These are phyloP conservation scores for Ogataea neopini DNA, from an alignment of 805 yeast species.

Conservation along the genomic window DNA sequence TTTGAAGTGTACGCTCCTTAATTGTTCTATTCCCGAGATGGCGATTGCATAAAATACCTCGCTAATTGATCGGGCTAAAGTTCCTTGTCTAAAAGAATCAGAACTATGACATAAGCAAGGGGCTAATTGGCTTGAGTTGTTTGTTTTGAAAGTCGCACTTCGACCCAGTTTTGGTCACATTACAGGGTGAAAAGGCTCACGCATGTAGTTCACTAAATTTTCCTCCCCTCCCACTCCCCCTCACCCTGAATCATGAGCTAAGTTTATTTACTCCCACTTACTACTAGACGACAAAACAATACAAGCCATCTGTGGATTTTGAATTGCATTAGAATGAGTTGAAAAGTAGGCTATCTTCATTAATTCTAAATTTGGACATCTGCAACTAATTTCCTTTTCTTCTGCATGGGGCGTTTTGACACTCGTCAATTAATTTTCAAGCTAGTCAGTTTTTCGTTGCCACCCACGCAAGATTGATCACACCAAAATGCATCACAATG, in stretches of 20 bases:
- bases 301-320: not conserved
- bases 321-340: not conserved
- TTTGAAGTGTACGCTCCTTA: not conserved
- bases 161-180: too few species aligned
- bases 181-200: too few species aligned
- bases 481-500: not conserved
- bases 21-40: not conserved
- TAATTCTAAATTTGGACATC: not conserved
- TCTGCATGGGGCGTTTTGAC: constrained; percentile 2
- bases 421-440: not conserved
- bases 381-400: not conserved
- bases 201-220: too few species aligned
- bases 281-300: not conserved
- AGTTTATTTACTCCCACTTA: not conserved
- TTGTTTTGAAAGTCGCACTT: not conserved
- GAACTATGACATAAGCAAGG: too few species aligned
- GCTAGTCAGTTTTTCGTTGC: not conserved
- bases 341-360: not conserved
- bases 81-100: too few species aligned
- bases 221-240: too few species aligned
- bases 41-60: not conserved
- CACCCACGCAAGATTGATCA: not conserved
- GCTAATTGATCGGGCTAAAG: not conserved
- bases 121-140: too few species aligned
- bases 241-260: not conserved